Evolutionary conservation across 768 basidiomycete species (phyloP).

Genomic region (Tylopilus subfusipes): DNA sequence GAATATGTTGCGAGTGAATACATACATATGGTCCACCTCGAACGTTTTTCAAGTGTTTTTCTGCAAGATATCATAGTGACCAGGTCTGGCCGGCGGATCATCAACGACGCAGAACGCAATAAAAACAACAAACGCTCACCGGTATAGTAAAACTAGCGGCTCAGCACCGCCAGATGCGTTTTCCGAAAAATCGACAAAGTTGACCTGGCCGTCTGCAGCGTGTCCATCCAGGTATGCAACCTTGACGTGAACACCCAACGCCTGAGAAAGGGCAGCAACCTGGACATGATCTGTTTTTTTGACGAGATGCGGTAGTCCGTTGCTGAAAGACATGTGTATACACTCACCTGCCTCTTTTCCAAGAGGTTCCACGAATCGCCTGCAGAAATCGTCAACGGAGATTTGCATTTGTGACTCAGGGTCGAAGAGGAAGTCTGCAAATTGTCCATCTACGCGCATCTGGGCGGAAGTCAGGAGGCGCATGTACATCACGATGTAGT

Average conservation of each 20-base stretch:
- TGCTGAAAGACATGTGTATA: background rate
- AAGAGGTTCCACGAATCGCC: slow-evolving; percentile 69
- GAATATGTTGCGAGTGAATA: background rate
- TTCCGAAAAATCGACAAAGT: slow-evolving; percentile 64
- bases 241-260: slow-evolving; percentile 61
- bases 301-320: background rate
- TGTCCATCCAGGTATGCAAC: slow-evolving; percentile 82
- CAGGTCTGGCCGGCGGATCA: slow-evolving; percentile 50
- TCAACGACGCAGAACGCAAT: background rate
- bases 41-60: slow-evolving; percentile 8
- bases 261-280: slow-evolving; percentile 70
- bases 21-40: background rate
- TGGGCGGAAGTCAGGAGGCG: slow-evolving; percentile 81
- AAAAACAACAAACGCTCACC: slow-evolving; percentile 42
- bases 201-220: slow-evolving; percentile 45
- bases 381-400: slow-evolving; percentile 65
- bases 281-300: slow-evolving; percentile 71
- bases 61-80: slow-evolving; percentile 75
- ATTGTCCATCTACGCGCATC: slow-evolving; percentile 58
- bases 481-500: slow-evolving; percentile 75
- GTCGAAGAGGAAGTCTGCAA: slow-evolving; percentile 70
- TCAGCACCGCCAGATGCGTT: slow-evolving; percentile 39
- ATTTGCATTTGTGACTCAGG: slow-evolving; percentile 64
- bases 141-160: slow-evolving; percentile 70
- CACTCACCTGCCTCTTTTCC: slow-evolving; percentile 71